Evolutionary conservation across 2,329 filamentous ascomycete genomes (phyloP).

Genomic region (Fusarium oligoseptatum): DNA sequence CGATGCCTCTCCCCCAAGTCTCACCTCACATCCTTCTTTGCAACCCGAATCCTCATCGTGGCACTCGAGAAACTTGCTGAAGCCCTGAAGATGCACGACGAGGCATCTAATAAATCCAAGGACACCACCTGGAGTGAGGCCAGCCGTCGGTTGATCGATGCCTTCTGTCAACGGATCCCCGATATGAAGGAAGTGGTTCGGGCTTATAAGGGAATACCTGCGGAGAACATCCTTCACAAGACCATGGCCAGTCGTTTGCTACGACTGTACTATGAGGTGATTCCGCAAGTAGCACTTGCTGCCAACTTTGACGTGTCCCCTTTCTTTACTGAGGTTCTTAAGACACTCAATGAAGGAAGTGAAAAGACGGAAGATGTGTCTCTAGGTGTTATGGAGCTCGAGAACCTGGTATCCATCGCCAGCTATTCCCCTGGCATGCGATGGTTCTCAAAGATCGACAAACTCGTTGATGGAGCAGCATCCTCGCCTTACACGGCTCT

Average conservation of each 20-base stretch:
- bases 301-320: constrained; percentile 91
- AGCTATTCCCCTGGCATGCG: constrained; percentile 85
- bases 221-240: constrained; percentile 79
- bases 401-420: constrained; percentile 85
- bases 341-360: constrained; percentile 68
- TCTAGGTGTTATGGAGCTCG: constrained; percentile 79
- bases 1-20: constrained; percentile 84
- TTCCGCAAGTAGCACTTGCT: constrained; percentile 83
- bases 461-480: constrained; percentile 59
- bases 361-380: constrained; percentile 64
- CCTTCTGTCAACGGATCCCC: constrained; percentile 84
- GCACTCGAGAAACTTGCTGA: constrained; percentile 82
- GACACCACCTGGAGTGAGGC: constrained; percentile 76
- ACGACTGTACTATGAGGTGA: constrained; percentile 85
- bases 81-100: constrained; percentile 72
- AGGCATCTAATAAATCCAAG: constrained; percentile 54
- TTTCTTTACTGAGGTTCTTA: constrained; percentile 77
- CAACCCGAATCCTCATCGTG: constrained; percentile 81
- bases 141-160: constrained; percentile 74
- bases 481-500: constrained; percentile 79
- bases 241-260: constrained; percentile 85
- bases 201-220: constrained; percentile 76
- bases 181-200: constrained; percentile 84
- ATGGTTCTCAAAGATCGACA: constrained; percentile 85
- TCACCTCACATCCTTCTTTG: constrained; percentile 86